Conservation (phyloP, 2,329 filamentous ascomycete species). For the Seiridium unicorne region DNA sequence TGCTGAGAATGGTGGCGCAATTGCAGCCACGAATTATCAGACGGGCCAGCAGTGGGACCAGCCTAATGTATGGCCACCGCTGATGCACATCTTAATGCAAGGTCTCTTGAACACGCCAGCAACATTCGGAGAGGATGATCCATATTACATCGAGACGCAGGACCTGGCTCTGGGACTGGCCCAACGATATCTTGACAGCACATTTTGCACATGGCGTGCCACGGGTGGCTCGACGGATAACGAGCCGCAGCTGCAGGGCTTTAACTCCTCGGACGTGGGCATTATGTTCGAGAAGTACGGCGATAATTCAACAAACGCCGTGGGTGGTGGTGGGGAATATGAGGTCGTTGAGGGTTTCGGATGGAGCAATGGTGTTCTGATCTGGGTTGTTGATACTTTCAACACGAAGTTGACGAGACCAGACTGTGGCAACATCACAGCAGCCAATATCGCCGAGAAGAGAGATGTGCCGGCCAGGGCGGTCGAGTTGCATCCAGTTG, state of each 20-base stretch:
- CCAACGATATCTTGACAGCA: conserved; percentile 65
- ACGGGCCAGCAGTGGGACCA: conserved; percentile 70
- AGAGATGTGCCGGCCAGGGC: background rate
- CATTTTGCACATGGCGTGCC: conserved; percentile 69
- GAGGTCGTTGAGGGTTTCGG: conserved; percentile 69
- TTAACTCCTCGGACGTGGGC: conserved; percentile 42
- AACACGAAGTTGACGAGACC: conserved; percentile 52
- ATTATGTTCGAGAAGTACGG: conserved; percentile 72
- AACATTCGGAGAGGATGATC: conserved; percentile 51
- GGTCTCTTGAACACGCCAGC: conserved; percentile 59
- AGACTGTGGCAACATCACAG: conserved; percentile 50
- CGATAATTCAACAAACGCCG: conserved; percentile 57
- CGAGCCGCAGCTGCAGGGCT: conserved; percentile 48
- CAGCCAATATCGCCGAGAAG: conserved; percentile 29
- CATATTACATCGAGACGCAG: conserved; percentile 52
- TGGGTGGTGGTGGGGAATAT: conserved; percentile 67
- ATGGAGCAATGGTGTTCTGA: conserved; percentile 68
- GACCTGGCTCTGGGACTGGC: conserved; percentile 56
- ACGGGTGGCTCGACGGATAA: conserved; percentile 60
- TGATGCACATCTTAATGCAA: conserved; percentile 63
- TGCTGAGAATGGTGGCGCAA: conserved; percentile 50
- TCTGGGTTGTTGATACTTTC: conserved; percentile 66
- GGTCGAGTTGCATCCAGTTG: conserved; percentile 8
- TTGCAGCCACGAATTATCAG: conserved; percentile 59
- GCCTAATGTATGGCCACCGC: conserved; percentile 68